phyloP scores from a whole-genome alignment of 2,329 filamentous ascomycete genomes.

The Aspergillus sp. region DNA sequence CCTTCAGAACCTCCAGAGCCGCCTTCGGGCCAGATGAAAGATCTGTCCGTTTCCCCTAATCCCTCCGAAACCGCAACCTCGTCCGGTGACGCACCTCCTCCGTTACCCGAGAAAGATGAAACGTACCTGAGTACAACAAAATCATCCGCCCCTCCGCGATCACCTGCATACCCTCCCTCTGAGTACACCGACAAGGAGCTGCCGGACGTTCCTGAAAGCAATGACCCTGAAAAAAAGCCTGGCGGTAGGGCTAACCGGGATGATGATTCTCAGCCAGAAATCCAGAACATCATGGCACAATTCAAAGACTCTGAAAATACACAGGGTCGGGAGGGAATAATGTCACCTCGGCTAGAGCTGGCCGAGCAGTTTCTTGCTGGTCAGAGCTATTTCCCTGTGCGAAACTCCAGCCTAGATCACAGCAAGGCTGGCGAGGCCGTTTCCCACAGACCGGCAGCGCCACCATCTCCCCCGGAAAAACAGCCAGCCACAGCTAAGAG shows the following conservation, averaged over 20 bases:
- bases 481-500: conserved; percentile 18
- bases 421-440: conserved; percentile 36
- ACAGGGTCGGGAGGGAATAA: conserved; percentile 70
- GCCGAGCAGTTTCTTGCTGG: conserved; percentile 67
- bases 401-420: conserved; percentile 78
- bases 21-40: conserved; percentile 21
- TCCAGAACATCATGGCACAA: conserved; percentile 96
- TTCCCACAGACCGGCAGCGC: conserved; percentile 13
- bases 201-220: conserved; percentile 24
- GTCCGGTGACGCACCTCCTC: conserved; percentile 29
- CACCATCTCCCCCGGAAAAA: conserved; percentile 9
- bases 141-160: conserved; percentile 33
- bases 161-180: conserved; percentile 29
- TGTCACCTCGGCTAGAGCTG: conserved; percentile 79
- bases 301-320: conserved; percentile 69
- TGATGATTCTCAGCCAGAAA: conserved; percentile 68
- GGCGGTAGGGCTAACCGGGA: conserved; percentile 54
- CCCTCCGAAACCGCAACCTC: conserved; percentile 10
- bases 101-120: conserved; percentile 43
- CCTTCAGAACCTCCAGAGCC: conserved; percentile 9
- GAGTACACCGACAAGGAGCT: conserved; percentile 32
- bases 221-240: conserved; percentile 34
- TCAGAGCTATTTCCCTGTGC: conserved; percentile 62
- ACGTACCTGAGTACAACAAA: conserved; percentile 43
- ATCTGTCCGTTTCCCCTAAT: conserved; percentile 21